Evolutionary conservation across 78 protist genomes (phyloP), one percentile per base, ranked within the genome.

Genomic region (Mastigamoeba balamuthi): DNA sequence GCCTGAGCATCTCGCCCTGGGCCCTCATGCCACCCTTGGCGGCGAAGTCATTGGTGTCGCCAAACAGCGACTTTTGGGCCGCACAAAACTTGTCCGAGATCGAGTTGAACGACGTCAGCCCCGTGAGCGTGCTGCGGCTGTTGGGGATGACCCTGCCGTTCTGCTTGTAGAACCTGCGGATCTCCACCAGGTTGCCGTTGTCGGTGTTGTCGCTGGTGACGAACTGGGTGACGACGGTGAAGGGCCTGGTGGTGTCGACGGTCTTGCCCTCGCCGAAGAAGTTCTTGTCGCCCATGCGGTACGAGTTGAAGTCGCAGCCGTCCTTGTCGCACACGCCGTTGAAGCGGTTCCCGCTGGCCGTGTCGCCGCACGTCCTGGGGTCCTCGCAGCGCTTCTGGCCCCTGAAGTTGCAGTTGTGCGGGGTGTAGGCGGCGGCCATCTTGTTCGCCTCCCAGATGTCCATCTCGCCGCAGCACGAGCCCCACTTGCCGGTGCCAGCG

Each of bases 161-260:
- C 69, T 86, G 90, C 10, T 78, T 69, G 35, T 84, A 86, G n/a
- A 86, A 28, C 44, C 90, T 72, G n/a, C 72, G 69, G 27, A 86
- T 81, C 71, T 78, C 87, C 9, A 17, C 6, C 6, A 86, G 78
- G 1, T 37, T 44, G 3, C 90, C 90, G 66, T 39, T 28, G 30
- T 80, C n/a, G 25, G 87, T 68, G 53, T 80, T 83, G 70, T 86
- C 90, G 17, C 63, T 9, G 39, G 90, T 85, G 6, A 82, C 6
- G 75, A 85, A 85, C 58, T 85, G 90, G 4, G 90, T 86, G 1
- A 86, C 87, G n/a, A 86, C 87, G 2, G 90, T 86, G 23, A 86
- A 23, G 0, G 58, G 72, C 40, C 58, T 30, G 2, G 41, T 82
- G n/a, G 90, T 83, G 43, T 86, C 90, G 63, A 86, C n/a, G 0